A percentile compares a stretch with the other conserved stretches of the same genome.
Conservation (phyloP, 2,329 filamentous ascomycete genomes). For the Aspergillus terreus region DNA sequence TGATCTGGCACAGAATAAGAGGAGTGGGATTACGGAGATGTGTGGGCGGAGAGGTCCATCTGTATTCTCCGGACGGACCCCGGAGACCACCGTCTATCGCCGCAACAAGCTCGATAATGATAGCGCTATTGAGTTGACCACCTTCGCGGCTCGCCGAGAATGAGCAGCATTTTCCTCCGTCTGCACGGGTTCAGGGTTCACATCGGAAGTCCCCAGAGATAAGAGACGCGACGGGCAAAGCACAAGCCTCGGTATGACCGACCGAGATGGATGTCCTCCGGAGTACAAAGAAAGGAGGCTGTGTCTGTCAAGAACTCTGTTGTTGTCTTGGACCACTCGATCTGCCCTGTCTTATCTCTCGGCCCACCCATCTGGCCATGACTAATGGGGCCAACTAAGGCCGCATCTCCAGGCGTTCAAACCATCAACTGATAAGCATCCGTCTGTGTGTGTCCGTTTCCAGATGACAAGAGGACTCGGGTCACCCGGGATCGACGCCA, state of each 20-base stretch:
- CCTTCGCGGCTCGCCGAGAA: neutral
- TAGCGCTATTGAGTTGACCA: no score
- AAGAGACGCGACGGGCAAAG: neutral
- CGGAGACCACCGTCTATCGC: neutral
- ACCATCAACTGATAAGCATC: slow-evolving; percentile 12
- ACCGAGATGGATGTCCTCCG: neutral
- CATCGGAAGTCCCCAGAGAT: neutral
- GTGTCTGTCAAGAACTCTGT: neutral
- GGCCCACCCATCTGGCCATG: neutral
- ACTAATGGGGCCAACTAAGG: slow-evolving; percentile 2
- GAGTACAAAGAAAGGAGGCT: neutral
- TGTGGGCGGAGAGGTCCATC: no score
- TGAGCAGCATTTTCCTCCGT: neutral
- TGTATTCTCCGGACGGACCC: neutral
- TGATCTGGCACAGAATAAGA: no score
- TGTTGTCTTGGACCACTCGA: neutral
- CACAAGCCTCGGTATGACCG: neutral
- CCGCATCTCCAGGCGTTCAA: neutral
- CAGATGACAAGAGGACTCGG: neutral
- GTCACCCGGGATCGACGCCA: neutral
- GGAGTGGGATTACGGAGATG: no score
- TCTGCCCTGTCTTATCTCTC: slow-evolving; percentile 6
- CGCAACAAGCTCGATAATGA: neutral
- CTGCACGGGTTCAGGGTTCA: neutral
- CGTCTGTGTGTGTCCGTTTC: neutral